Evolutionary conservation across 1,284 basidiomycete species (phyloP).

Genomic region (Tylopilus sp.): DNA sequence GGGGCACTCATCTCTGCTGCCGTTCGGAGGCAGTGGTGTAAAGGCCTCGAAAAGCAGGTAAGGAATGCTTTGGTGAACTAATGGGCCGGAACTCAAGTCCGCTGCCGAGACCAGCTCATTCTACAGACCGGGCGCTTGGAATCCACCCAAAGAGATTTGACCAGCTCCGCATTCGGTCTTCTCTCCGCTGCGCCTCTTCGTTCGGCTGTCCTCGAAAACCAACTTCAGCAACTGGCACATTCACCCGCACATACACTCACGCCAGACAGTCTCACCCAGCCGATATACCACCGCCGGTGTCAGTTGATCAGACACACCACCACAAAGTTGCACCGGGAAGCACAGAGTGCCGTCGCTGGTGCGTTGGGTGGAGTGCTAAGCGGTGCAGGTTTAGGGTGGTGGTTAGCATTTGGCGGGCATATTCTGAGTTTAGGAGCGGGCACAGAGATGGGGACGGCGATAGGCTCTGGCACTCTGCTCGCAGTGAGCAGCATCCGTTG

Average conservation of each 20-base stretch:
- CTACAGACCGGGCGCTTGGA: constrained; percentile 68
- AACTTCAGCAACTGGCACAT: constrained; percentile 52
- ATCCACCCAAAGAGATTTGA: constrained; percentile 49
- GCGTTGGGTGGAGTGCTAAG: constrained; percentile 47
- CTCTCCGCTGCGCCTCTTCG: constrained; percentile 42
- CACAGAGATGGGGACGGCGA: constrained; percentile 54
- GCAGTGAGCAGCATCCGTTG: constrained; percentile 56
- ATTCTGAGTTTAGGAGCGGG: constrained; percentile 38
- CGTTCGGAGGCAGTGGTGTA: constrained; percentile 58
- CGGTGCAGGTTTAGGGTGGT: constrained; percentile 45
- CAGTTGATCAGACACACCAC: constrained; percentile 62
- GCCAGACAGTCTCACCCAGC: constrained; percentile 49
- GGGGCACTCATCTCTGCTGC: constrained; percentile 52
- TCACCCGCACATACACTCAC: constrained; percentile 50
- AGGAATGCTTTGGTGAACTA: constrained; percentile 13
- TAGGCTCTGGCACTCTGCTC: constrained; percentile 59
- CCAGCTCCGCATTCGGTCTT: constrained; percentile 41
- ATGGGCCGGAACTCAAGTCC: neutral
- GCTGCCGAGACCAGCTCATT: constrained; percentile 47
- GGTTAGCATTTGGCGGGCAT: constrained; percentile 43
- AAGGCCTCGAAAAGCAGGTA: constrained; percentile 64
- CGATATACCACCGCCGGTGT: constrained; percentile 52
- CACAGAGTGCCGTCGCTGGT: constrained; percentile 58
- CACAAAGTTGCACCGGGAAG: constrained; percentile 60
- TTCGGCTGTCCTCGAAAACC: constrained; percentile 68